These are phyloP conservation scores for Spiromastix sp. DNA, from an alignment of 2,329 filamentous ascomycete genomes.

Conservation along the genomic window DNA sequence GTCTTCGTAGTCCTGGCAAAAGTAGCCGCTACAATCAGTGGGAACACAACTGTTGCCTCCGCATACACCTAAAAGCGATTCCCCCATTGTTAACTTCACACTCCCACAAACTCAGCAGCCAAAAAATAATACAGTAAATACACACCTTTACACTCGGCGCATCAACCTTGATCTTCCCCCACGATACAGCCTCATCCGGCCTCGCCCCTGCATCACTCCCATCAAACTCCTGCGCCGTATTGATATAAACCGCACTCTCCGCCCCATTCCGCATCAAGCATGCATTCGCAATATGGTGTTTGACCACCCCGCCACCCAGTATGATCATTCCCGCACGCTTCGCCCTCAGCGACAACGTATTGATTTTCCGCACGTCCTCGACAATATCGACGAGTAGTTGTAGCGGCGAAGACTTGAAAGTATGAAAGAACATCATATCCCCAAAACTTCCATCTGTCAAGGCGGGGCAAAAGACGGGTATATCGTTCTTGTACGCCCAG, in stretches of 20 bases:
- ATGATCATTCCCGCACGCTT: constrained; percentile 92
- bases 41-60: constrained; percentile 58
- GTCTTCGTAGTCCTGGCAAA: constrained; percentile 41
- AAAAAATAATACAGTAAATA: constrained; percentile 4
- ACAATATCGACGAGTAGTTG: constrained; percentile 85
- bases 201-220: constrained; percentile 91
- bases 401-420: constrained; percentile 74
- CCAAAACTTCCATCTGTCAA: constrained; percentile 90
- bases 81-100: no score
- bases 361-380: constrained; percentile 85
- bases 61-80: constrained; percentile 51
- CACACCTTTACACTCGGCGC: constrained; percentile 81
- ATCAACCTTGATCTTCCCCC: constrained; percentile 92
- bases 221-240: constrained; percentile 95
- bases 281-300: constrained; percentile 97
- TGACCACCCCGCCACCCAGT: constrained; percentile 85
- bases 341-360: constrained; percentile 79
- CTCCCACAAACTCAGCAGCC: not conserved
- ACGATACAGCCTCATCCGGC: constrained; percentile 93
- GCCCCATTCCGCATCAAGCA: constrained; percentile 96
- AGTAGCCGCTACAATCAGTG: constrained; percentile 56
- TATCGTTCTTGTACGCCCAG: constrained; percentile 95
- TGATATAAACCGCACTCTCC: constrained; percentile 94
- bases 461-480: constrained; percentile 93
- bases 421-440: constrained; percentile 98